Base-by-base conservation (phyloP, 139 green algal genomes). In the Volvox reticuliferus region DNA sequence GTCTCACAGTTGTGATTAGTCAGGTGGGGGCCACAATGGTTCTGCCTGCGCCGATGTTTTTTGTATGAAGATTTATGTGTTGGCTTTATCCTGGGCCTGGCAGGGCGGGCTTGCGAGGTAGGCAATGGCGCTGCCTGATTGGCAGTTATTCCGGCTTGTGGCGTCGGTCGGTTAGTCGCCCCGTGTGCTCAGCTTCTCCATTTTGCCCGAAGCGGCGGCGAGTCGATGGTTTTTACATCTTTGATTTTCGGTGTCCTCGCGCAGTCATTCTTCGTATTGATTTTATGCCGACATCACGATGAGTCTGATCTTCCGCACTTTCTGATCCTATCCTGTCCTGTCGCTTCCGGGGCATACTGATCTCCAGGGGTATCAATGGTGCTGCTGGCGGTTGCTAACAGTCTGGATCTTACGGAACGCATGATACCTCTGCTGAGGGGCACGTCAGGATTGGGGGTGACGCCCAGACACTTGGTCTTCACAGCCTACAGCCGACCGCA, bases 301-400 rank as follows among this genome's bases (percentile, higher is more conserved):
- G 44, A 55, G 44, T 55, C 9, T 55, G 5, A 55, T n/a, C n/a
- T 55, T 55, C 44, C 44, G 44, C 44, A 5, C 44, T 55, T 55
- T 55, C 9, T 55, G 44, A 9, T 55, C 44, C 44, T 55, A 55
- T 55, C 44, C 44, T 55, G 44, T 55, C 44, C 44, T 55, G 44
- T 55, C 44, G 44, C 44, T 55, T 5, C 44, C 44, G 44, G 44
- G 44, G 5, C 44, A 55, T 55, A 9, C 44, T 55, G 44, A 9
- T 55, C 44, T 9, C 5, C 44, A 55, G 44, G 44, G 44, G 5
- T 55, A 14, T 55, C 44, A 14, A n/a, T 94, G 32, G 89, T 92
- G 44, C 61, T 96, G 30, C 77, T 96, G 20, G 93, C 93, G 65
- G 93, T 96, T n/a, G 94, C 94, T 80, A 96, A 96, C 91, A 93